Conservation (phyloP, 2,329 filamentous ascomycete species). For the Xylariaceae sp. region DNA sequence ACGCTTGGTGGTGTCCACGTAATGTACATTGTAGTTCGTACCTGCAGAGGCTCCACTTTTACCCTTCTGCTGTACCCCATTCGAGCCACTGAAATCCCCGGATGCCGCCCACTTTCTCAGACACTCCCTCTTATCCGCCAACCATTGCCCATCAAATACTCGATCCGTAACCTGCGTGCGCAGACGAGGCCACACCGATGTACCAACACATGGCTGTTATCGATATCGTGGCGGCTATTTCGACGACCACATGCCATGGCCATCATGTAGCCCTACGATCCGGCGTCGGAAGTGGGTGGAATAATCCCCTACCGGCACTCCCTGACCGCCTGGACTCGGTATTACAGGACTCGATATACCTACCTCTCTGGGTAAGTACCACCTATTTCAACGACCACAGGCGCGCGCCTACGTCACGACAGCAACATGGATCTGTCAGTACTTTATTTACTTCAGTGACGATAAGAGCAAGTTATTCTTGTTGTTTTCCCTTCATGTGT, state of each 20-base stretch:
- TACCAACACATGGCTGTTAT: constrained; percentile 14
- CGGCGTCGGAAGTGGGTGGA: background rate
- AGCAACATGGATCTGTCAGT: background rate
- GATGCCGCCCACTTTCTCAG: constrained; percentile 8
- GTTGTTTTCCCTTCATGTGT: too few species aligned
- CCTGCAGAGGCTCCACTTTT: constrained; percentile 18
- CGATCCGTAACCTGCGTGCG: constrained; percentile 22
- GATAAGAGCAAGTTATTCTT: background rate
- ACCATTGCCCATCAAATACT: constrained; percentile 21
- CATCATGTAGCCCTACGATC: constrained; percentile 4
- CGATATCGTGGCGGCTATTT: constrained; percentile 22
- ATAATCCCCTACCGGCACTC: background rate
- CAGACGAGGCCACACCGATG: constrained; percentile 20
- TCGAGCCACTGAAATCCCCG: constrained; percentile 1
- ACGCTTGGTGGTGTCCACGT: too few species aligned
- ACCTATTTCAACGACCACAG: background rate
- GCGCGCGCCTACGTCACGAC: constrained; percentile 14
- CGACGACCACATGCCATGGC: constrained; percentile 5
- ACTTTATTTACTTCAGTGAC: background rate
- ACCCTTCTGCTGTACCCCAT: constrained; percentile 3
- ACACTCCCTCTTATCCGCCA: constrained; percentile 24
- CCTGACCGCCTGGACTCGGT: background rate
- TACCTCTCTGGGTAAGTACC: background rate
- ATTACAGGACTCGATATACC: background rate
- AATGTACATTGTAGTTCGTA: background rate